Evolutionary conservation across 2,329 filamentous ascomycete species (phyloP), one percentile per base, ranked within the genome.

Genomic region (Aspergillus neoniger): DNA sequence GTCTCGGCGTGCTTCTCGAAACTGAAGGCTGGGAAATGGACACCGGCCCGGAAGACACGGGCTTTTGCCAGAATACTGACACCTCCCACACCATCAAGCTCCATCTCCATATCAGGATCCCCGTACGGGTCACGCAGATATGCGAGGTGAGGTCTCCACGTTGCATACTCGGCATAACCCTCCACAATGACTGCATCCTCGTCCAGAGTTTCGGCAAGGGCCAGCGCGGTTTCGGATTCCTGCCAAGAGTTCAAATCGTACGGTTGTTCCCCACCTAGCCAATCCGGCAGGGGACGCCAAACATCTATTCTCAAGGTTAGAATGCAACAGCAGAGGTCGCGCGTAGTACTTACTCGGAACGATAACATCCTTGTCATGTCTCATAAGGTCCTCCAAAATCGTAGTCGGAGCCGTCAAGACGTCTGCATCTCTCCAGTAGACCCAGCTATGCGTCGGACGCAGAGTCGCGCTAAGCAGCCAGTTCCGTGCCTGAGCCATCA

Each of bases 201-300:
- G 67, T 99, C 95, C 4, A 99, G 84, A 0, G 92, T 96, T 65
- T 99, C 94, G 10, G 95, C 95, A 39, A 99, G 84, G 8, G 92
- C 91, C 55, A 99, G 83, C 0, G 95, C 95, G 0, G 95, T 99
- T 73, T 99, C 96, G 0, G 95, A 99, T 77, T 99, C 95, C 77
- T 99, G 95, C 95, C 95, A 99, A 15, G 94, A 98, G 77, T 99
- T 99, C 69, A 99, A 78, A 78, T 99, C 95, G 76, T 99, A 99
- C 1, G 95, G 95, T 75, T 99, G 95, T 76, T 99, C 95, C 70
- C 95, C 96, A 49, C 95, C 95, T 23, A 99, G 90, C 95, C 95
- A 99, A 77, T 99, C 95, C 6, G 95, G 95, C 51, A 99, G 85
- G n/a, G 95, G 95, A 66, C 95, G 89, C 95, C 95, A 99, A 62